phyloP scores from a whole-genome alignment of 257 asterid genomes.

The Salvia hispanica region DNA sequence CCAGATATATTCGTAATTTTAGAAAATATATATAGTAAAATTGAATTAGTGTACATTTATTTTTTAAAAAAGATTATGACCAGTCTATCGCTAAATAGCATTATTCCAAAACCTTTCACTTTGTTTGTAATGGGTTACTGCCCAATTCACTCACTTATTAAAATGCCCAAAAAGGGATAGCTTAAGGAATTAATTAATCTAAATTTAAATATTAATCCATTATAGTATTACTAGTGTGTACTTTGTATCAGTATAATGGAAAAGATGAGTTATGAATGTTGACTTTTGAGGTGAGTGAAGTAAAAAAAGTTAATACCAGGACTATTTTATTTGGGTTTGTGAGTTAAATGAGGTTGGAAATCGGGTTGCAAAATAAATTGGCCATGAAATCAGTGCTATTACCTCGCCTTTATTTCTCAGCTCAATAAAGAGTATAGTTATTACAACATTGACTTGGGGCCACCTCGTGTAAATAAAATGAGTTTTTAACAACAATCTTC shows the following conservation, averaged over 20 bases:
- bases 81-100: too few species aligned
- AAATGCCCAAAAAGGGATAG: neutral
- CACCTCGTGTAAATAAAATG: constrained; percentile 36
- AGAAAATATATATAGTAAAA: too few species aligned
- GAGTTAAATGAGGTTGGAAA: constrained; percentile 38
- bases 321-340: constrained; percentile 38
- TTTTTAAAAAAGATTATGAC: too few species aligned
- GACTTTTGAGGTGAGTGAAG: constrained; percentile 45
- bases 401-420: constrained; percentile 7
- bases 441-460: constrained; percentile 32
- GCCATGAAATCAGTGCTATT: constrained; percentile 46
- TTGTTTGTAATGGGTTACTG: constrained; percentile 32
- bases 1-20: too few species aligned
- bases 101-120: constrained; percentile 15
- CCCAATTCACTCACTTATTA: constrained; percentile 18
- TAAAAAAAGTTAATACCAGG: constrained; percentile 18
- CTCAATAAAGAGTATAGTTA: constrained; percentile 31
- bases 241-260: neutral
- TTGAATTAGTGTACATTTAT: too few species aligned
- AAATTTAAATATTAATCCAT: neutral
- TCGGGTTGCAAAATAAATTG: constrained; percentile 38
- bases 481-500: neutral
- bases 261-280: constrained; percentile 37
- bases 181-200: neutral
- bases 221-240: neutral